These are phyloP conservation scores for Botrytis elliptica DNA, from an alignment of 2,329 filamentous ascomycete genomes.

Conservation along the genomic window DNA sequence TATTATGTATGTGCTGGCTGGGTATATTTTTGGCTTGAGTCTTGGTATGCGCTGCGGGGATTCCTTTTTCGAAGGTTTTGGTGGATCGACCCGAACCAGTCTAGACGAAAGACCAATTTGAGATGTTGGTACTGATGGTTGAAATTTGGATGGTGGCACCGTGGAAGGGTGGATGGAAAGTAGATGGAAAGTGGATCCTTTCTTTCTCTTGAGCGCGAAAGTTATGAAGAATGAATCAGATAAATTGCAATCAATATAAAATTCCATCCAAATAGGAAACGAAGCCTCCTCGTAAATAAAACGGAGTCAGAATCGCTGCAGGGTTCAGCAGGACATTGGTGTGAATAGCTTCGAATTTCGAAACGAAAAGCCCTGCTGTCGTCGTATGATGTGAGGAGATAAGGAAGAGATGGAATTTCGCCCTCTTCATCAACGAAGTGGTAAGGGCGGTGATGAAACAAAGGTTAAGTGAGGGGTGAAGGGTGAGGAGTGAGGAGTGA, in stretches of 20 bases:
- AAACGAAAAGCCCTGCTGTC: background rate
- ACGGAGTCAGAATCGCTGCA: background rate
- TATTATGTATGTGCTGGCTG: background rate
- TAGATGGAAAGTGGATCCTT: background rate
- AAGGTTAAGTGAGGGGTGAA: background rate
- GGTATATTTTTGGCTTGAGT: slow-evolving; percentile 6
- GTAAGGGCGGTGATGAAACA: background rate
- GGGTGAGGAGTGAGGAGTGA: background rate
- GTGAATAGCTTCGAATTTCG: slow-evolving; percentile 8
- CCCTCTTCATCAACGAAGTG: background rate
- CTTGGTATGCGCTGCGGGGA: slow-evolving; percentile 1
- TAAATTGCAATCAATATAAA: slow-evolving; percentile 11
- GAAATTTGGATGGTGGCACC: background rate
- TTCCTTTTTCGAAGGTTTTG: background rate
- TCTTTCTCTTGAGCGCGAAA: background rate
- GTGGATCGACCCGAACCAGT: background rate
- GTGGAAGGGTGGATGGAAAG: background rate
- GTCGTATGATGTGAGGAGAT: too few relatives aligned
- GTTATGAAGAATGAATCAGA: slow-evolving; percentile 2
- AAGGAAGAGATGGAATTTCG: background rate
- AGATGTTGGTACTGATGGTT: background rate
- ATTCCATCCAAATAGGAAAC: background rate
- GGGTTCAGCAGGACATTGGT: background rate
- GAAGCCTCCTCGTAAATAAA: background rate
- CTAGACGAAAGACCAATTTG: background rate